A percentile compares a stretch with the other conserved stretches of the same genome.
These are phyloP conservation scores for Cyclanthera cordifolia DNA, from an alignment of 306 rosid species.

Conservation along the genomic window DNA sequence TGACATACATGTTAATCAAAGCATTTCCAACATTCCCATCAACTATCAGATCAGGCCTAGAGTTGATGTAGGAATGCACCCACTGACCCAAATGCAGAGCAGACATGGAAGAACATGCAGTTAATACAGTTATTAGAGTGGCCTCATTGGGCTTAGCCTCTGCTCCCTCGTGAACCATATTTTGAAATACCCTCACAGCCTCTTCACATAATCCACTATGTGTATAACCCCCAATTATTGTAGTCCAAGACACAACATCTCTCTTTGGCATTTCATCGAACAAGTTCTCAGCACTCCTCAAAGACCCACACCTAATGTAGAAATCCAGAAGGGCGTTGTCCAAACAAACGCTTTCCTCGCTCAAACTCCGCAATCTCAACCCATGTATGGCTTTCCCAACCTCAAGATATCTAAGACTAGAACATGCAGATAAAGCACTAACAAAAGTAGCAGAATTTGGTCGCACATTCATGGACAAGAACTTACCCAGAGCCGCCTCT, in stretches of 20 bases:
- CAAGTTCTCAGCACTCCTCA: slow-evolving; percentile 33
- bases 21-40: slow-evolving; percentile 56
- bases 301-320: slow-evolving; percentile 45
- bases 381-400: slow-evolving; percentile 54
- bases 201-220: slow-evolving; percentile 42
- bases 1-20: slow-evolving; percentile 64
- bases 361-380: slow-evolving; percentile 29
- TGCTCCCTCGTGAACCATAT: slow-evolving; percentile 30
- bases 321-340: slow-evolving; percentile 43
- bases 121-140: slow-evolving; percentile 42
- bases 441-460: slow-evolving; percentile 57
- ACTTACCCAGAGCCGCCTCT: slow-evolving; percentile 40
- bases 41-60: slow-evolving; percentile 24
- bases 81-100: slow-evolving; percentile 62
- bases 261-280: slow-evolving; percentile 41
- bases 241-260: slow-evolving; percentile 74
- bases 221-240: slow-evolving; percentile 56
- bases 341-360: slow-evolving; percentile 25
- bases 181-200: slow-evolving; percentile 45
- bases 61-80: slow-evolving; percentile 47
- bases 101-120: slow-evolving; percentile 52
- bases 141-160: slow-evolving; percentile 57
- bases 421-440: slow-evolving; percentile 48
- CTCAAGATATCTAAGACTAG: slow-evolving; percentile 33
- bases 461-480: slow-evolving; percentile 36